A percentile compares a stretch with the other conserved stretches of the same genome.
Evolutionary conservation across 164 flowering plant species (phyloP).

Genomic region (Kalanchoe fedtschenkoi): DNA sequence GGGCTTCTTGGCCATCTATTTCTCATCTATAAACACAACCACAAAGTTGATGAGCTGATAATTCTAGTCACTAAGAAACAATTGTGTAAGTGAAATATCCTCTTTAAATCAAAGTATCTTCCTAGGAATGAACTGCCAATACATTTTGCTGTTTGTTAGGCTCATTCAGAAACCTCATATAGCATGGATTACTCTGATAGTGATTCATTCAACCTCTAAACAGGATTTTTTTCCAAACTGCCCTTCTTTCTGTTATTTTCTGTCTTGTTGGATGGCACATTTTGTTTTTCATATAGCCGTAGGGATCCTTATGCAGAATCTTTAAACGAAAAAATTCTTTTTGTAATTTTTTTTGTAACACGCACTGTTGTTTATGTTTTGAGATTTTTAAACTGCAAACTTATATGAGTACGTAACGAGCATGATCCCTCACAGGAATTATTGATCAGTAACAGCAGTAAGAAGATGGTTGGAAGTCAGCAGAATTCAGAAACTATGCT

Average conservation of each 20-base stretch:
- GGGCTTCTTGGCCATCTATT: too few species aligned
- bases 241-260: too few species aligned
- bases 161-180: neutral
- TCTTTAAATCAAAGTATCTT: neutral
- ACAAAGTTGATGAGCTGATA: too few species aligned
- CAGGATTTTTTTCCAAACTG: too few species aligned
- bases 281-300: neutral
- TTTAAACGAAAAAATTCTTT: neutral
- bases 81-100: too few species aligned
- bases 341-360: neutral
- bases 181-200: neutral
- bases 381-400: neutral
- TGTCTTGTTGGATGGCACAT: neutral
- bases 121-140: neutral
- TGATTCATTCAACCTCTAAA: neutral
- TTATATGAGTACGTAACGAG: neutral
- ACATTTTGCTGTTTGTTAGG: neutral
- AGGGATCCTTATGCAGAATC: neutral
- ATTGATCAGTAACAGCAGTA: conserved; percentile 15
- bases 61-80: too few species aligned
- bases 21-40: too few species aligned
- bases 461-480: conserved; percentile 13
- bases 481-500: conserved; percentile 15
- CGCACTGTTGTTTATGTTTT: neutral
- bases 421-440: conserved; percentile 17